Percentiles rank a stretch among this genome's conserved stretches.
Conservation (phyloP, 163 green algal genomes). For the Chlorella variabilis region DNA sequence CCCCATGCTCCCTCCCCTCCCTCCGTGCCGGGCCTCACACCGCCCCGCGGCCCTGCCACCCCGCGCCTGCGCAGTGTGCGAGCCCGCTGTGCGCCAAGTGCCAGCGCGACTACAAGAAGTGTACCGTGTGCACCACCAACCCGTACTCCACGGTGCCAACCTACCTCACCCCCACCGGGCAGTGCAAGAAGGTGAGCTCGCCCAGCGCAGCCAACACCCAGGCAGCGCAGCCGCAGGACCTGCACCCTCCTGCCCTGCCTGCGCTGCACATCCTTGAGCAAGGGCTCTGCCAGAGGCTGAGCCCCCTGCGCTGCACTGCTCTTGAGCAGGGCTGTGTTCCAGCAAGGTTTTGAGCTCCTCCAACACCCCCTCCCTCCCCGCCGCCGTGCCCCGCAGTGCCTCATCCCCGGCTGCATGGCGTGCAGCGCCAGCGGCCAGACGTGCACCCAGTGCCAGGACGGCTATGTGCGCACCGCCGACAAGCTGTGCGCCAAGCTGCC, state of each 20-base stretch:
- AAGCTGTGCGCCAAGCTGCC: neutral
- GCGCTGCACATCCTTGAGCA: too few relatives aligned
- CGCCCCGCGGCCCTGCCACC: neutral
- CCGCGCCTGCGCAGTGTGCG: neutral
- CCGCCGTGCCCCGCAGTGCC: neutral
- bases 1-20: too few relatives aligned
- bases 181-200: conserved; percentile 1
- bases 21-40: too few relatives aligned
- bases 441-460: neutral
- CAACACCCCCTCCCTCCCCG: too few relatives aligned
- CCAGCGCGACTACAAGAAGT: neutral
- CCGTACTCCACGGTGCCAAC: neutral
- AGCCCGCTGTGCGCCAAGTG: neutral
- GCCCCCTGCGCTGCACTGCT: too few relatives aligned
- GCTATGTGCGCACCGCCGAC: neutral
- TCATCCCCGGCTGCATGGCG: neutral
- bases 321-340: too few relatives aligned
- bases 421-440: neutral
- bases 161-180: neutral
- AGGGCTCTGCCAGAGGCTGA: too few relatives aligned
- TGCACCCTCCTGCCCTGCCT: too few relatives aligned
- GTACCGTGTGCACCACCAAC: neutral
- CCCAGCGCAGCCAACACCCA: too few relatives aligned
- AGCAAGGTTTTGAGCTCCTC: too few relatives aligned
- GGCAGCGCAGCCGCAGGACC: too few relatives aligned